Evolutionary conservation across 805 yeast species (phyloP).

Genomic region (Teunomyces atbi): DNA sequence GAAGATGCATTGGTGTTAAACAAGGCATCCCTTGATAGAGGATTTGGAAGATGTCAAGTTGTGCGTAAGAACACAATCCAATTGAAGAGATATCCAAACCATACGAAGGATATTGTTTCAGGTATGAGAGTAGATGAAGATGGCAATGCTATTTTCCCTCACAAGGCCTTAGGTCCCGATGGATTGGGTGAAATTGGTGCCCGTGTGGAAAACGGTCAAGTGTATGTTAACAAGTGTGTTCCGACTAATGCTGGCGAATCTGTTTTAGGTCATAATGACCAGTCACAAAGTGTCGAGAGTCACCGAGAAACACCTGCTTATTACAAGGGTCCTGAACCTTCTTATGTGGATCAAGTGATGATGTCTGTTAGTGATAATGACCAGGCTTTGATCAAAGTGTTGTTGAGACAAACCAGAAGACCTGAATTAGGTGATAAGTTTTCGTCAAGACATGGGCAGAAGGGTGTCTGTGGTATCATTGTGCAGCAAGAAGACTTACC

Average conservation of each 20-base stretch:
- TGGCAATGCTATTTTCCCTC: slow-evolving; percentile 82
- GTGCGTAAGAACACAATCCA: slow-evolving; percentile 87
- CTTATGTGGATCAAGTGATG: slow-evolving; percentile 96
- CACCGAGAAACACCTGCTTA: slow-evolving; percentile 89
- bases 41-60: slow-evolving; percentile 97
- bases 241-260: slow-evolving; percentile 82
- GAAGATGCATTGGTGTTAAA: slow-evolving; percentile 97
- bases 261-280: slow-evolving; percentile 42
- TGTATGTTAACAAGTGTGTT: slow-evolving; percentile 87
- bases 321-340: slow-evolving; percentile 93
- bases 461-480: slow-evolving; percentile 98
- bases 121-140: slow-evolving; percentile 88
- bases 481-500: slow-evolving; percentile 97
- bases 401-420: slow-evolving; percentile 91
- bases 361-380: slow-evolving; percentile 94
- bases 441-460: slow-evolving; percentile 96
- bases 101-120: slow-evolving; percentile 84
- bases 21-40: slow-evolving; percentile 91
- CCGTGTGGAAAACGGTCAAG: slow-evolving; percentile 87
- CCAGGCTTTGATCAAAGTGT: slow-evolving; percentile 88
- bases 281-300: slow-evolving; percentile 45
- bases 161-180: slow-evolving; percentile 84
- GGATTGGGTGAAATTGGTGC: slow-evolving; percentile 97
- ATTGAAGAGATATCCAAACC: slow-evolving; percentile 89
- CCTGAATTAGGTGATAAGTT: slow-evolving; percentile 98